Base-by-base conservation (phyloP, 108 stramenopile species). In the Discostella stelligeroides region DNA sequence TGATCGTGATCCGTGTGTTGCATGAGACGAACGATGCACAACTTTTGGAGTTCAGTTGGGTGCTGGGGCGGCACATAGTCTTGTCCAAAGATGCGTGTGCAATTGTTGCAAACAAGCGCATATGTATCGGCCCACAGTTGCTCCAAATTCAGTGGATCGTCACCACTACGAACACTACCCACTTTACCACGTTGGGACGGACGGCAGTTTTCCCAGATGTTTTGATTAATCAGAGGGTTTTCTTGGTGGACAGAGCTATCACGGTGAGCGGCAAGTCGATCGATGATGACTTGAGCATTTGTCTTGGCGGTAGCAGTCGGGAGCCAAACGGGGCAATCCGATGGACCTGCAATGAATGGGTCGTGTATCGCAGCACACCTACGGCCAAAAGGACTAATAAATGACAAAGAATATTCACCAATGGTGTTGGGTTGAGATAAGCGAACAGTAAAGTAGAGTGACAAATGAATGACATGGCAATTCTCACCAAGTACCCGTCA, bases 171-270 rank as follows among this genome's bases (percentile, higher is more conserved):
- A 51, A 27, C 23, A 48, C 28, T 12, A 58, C 2, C 27, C 3
- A 17, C 27, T 4, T 28, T 27, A 4, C 24, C 20, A 18, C 41
- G 43, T 12, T 53, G 23, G 28, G 79, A 80, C 30, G 79, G 79
- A 15, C 79, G 60, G 48, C 79, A 80, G 25, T 74, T 68, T 45
- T 80, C 73, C 79, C 79, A 80, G 17, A 80, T 70, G 8, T 43
- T 64, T 30, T 80, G 79, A 25, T 39, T 21, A 38, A 80, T 57
- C 14, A 76, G 68, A 18, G 55, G 62, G 27, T 76, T 76, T 43
- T 74, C 73, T 30, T 66, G 73, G 53, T 74, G 73, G 25, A 66
- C 39, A 12, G 59, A 57, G 18, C 57, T 66, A 21, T 74, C 73
- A 29, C 64, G 48, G 42, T 66, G 65, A 4, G 65, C 39, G 40